Evolutionary conservation across 108 stramenopile genomes (phyloP).

Genomic region (Nitzschia sp.): DNA sequence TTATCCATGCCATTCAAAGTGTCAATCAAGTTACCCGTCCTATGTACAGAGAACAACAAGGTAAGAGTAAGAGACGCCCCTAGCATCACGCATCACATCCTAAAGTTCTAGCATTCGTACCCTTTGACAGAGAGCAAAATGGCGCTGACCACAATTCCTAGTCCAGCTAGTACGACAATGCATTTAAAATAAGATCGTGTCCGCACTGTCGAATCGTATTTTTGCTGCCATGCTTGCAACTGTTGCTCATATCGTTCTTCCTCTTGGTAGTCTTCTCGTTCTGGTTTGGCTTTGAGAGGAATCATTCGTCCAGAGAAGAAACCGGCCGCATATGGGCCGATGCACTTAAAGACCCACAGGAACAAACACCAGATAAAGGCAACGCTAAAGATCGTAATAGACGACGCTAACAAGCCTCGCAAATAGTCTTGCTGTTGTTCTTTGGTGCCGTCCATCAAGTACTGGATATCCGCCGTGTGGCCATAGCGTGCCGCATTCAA

Average conservation of each 20-base stretch:
- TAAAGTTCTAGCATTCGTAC: background rate
- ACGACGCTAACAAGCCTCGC: background rate
- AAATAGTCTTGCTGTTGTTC: slow-evolving; percentile 19
- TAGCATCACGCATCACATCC: no score
- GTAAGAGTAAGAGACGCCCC: no score
- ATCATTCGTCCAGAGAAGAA: background rate
- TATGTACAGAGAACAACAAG: no score
- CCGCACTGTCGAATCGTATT: background rate
- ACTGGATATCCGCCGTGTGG: no score
- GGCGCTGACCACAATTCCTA: slow-evolving; percentile 5
- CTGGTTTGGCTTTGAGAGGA: background rate
- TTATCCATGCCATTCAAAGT: background rate
- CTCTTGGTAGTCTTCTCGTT: background rate
- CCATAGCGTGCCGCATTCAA: background rate
- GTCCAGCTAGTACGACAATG: background rate
- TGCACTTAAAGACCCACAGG: slow-evolving; percentile 5
- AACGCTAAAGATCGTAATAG: background rate
- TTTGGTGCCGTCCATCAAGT: no score
- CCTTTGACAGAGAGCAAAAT: slow-evolving; percentile 13
- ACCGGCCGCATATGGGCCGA: slow-evolving; percentile 4
- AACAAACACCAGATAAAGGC: background rate
- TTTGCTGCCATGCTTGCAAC: background rate
- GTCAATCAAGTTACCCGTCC: background rate
- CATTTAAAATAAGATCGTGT: background rate
- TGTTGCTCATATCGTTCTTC: background rate